These are phyloP conservation scores for Panaeolus papilionaceus DNA, from an alignment of 768 basidiomycete species.

Conservation along the genomic window DNA sequence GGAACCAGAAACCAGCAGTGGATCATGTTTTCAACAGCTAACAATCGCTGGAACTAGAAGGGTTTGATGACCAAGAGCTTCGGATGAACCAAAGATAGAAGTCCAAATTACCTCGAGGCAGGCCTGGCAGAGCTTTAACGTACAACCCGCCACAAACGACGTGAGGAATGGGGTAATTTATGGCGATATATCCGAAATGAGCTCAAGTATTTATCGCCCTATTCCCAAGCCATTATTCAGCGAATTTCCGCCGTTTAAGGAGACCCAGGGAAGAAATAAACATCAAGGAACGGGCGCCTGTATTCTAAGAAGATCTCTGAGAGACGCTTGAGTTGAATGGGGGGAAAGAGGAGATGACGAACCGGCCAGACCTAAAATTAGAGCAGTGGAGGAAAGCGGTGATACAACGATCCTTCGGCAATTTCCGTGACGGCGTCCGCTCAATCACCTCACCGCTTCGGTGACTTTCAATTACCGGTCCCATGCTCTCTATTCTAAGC, in stretches of 20 bases:
- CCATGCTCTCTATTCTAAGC: background rate
- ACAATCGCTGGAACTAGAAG: background rate
- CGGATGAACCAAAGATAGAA: background rate
- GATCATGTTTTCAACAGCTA: background rate
- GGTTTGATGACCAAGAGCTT: background rate
- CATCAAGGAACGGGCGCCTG: background rate
- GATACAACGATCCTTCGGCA: background rate
- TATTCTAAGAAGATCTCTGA: background rate
- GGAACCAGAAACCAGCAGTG: background rate
- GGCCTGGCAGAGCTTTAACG: background rate
- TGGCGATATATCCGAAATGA: constrained; percentile 1
- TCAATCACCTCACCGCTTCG: background rate
- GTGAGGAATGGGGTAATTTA: constrained; percentile 8
- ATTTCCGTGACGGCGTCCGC: background rate
- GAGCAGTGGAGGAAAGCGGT: background rate
- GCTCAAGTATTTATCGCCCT: background rate
- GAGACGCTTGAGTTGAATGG: background rate
- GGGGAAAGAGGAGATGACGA: background rate
- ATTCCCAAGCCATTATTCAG: background rate
- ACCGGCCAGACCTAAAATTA: background rate
- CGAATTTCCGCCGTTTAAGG: background rate
- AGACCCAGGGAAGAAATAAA: background rate
- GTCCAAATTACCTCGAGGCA: constrained; percentile 3
- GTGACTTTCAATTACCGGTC: background rate
- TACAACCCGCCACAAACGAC: constrained; percentile 13